These are phyloP conservation scores for Penicillium steckii DNA, from an alignment of 495 filamentous ascomycete species.

Conservation along the genomic window DNA sequence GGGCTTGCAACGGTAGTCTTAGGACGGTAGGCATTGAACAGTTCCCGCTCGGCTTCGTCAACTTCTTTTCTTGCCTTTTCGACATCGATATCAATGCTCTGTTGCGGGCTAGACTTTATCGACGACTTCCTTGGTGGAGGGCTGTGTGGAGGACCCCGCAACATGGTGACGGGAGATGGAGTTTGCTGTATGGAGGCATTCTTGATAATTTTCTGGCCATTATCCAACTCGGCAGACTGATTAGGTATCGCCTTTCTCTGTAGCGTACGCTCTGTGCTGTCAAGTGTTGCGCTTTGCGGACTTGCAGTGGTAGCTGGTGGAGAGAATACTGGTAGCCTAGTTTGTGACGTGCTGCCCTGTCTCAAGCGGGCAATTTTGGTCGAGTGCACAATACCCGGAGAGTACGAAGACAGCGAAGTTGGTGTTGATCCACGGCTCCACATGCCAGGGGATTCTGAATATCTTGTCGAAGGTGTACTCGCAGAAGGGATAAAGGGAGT, in stretches of 20 bases:
- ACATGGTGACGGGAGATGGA: neutral
- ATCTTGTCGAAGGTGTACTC: slow-evolving; percentile 89
- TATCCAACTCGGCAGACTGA: neutral
- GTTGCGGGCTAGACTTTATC: slow-evolving; percentile 44
- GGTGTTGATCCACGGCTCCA: slow-evolving; percentile 91
- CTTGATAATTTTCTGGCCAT: neutral
- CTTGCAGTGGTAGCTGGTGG: slow-evolving; percentile 47
- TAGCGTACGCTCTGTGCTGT: slow-evolving; percentile 48
- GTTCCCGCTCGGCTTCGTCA: slow-evolving; percentile 24
- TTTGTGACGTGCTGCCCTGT: slow-evolving; percentile 64
- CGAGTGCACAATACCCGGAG: slow-evolving; percentile 72
- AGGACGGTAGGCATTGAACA: slow-evolving; percentile 13
- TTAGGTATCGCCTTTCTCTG: neutral
- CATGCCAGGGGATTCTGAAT: slow-evolving; percentile 85
- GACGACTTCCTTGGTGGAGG: slow-evolving; percentile 65
- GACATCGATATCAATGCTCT: slow-evolving; percentile 19
- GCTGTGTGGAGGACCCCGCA: slow-evolving; percentile 50
- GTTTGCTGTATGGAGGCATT: neutral
- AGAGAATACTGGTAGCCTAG: slow-evolving; percentile 61
- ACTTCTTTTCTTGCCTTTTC: slow-evolving; percentile 24
- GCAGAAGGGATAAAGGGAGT: slow-evolving; percentile 67
- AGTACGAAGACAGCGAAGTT: slow-evolving; percentile 95
- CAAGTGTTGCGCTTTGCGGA: slow-evolving; percentile 59
- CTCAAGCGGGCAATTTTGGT: slow-evolving; percentile 55
- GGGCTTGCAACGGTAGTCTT: neutral